Evolutionary conservation across 257 asterid genomes (phyloP), one percentile per base, ranked within the genome.

Genomic region (Primulina eburnea): DNA sequence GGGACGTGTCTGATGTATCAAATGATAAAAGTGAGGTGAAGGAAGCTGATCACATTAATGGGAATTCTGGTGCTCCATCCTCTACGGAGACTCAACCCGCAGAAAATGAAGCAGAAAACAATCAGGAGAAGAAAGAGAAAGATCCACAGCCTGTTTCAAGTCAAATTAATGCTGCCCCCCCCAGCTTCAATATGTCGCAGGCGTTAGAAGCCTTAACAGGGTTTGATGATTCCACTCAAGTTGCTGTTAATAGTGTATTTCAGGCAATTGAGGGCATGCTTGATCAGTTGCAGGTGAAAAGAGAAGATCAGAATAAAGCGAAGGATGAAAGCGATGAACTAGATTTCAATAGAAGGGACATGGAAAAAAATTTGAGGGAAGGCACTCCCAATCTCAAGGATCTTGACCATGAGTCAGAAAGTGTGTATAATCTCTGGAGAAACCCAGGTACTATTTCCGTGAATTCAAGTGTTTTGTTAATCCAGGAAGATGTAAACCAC

Each of bases 201-300:
- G 96, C 99, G 69, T 83, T 94, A 5, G 84, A 80, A 80, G 93
- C 96, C 60, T 79, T 94, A 50, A 82, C 96, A 57, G 96, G 84
- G 37, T 80, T 94, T 60, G 99, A 94, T 85, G 99, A 94, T 85
- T 85, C 99, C 34, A 89, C 97, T 58, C 99, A 94, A 83, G 83
- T 83, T 68, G 97, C 99, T 72, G 96, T 94, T 73, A 89, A 87
- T 67, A 86, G 87, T 79, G 96, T 94, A 47, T 94, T 89, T 79
- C 65, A 83, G 81, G 96, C 88, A 65, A 83, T 94, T 43, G 97
- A 86, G 81, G 92, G 72, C 84, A 82, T 94, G 96, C 84, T 94
- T 79, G 85, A 89, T 73, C 86, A 84, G 79, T 77, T 88, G 69
- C 96, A 87, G 68, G 90, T 63, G 65, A 88, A 80, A 38, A 79